A percentile compares a stretch with the other conserved stretches of the same genome.
phyloP scores from a whole-genome alignment of 2,329 filamentous ascomycete genomes.

The Hypoxylon sp. region DNA sequence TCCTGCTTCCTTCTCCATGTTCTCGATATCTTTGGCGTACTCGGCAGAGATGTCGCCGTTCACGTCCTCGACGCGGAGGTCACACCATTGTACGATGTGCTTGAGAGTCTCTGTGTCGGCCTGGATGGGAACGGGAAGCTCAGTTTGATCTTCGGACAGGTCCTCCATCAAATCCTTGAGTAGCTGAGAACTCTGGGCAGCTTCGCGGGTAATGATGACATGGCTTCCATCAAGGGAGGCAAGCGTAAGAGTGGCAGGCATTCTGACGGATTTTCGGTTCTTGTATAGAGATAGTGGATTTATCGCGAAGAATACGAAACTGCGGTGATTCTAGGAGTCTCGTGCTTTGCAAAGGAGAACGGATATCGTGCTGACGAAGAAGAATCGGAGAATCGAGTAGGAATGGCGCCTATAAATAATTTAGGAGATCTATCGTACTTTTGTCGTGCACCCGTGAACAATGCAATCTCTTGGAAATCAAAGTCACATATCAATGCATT shows the following conservation, averaged over 20 bases:
- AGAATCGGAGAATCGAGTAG: background rate
- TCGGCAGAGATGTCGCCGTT: background rate
- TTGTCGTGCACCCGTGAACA: background rate
- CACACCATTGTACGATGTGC: conserved; percentile 97
- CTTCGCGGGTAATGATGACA: conserved; percentile 51
- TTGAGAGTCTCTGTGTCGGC: conserved; percentile 91
- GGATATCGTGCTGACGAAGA: background rate
- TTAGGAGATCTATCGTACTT: background rate
- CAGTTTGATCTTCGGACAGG: conserved; percentile 74
- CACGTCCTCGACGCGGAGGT: conserved; percentile 79
- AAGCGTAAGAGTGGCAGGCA: conserved; percentile 20
- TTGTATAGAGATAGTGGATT: background rate
- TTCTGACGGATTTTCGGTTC: conserved; percentile 8
- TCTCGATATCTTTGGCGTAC: background rate
- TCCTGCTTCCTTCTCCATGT: background rate
- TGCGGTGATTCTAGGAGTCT: background rate
- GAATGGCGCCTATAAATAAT: background rate
- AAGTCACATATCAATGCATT: background rate
- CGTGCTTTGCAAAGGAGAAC: background rate
- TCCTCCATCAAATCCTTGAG: conserved; percentile 99
- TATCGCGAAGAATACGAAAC: background rate
- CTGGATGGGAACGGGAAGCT: conserved; percentile 86
- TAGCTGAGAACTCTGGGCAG: conserved; percentile 89
- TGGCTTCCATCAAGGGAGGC: background rate
- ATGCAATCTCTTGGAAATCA: background rate